Evolutionary conservation across 441 rosid genomes (phyloP).

Genomic region (Cnidoscolus chayamansa): DNA sequence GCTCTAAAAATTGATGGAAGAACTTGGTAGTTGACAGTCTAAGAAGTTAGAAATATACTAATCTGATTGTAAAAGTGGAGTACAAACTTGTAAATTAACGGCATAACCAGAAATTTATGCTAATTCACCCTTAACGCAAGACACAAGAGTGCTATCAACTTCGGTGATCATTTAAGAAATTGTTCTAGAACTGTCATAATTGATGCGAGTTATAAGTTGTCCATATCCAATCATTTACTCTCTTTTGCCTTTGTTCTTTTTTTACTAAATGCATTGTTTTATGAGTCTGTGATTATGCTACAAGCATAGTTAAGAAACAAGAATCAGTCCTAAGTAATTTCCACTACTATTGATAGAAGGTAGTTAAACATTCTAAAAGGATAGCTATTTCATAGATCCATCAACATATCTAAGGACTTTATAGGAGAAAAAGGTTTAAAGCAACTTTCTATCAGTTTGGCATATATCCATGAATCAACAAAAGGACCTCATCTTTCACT

Average conservation of each 20-base stretch:
- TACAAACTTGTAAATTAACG: too few relatives aligned
- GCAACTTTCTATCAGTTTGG: background rate
- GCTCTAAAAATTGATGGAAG: too few relatives aligned
- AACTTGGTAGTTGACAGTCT: too few relatives aligned
- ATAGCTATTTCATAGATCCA: background rate
- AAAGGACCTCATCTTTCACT: background rate
- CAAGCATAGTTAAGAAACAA: background rate
- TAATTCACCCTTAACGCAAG: background rate
- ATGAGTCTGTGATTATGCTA: background rate
- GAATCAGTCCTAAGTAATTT: background rate
- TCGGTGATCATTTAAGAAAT: background rate
- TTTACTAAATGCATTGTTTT: background rate
- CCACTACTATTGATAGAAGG: background rate
- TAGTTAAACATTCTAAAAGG: conserved; percentile 1
- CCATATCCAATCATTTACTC: background rate
- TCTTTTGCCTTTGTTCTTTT: background rate
- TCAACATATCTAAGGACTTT: background rate
- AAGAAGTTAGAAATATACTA: too few relatives aligned
- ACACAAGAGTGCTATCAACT: background rate
- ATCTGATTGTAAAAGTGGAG: too few relatives aligned
- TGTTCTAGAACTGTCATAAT: background rate
- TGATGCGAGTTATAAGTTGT: background rate
- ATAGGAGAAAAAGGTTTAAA: background rate
- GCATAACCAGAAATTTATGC: too few relatives aligned
- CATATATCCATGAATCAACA: background rate